Evolutionary conservation across 108 stramenopile species (phyloP), one percentile per base, ranked within the genome.

Genomic region (Pseudonitzschia multistriata): DNA sequence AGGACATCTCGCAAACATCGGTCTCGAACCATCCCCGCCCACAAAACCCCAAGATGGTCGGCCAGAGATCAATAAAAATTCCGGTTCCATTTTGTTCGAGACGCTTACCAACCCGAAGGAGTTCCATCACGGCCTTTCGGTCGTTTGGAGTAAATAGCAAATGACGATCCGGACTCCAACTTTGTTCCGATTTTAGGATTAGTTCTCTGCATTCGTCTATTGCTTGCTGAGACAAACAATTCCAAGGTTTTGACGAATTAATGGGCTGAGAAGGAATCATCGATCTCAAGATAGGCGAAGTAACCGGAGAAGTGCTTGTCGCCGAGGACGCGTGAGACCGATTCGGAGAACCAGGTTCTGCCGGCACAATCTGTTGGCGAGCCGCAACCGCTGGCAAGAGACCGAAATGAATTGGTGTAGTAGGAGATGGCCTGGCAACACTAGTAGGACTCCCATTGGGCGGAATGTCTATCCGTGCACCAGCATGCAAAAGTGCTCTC

Each of bases 21-120:
- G 52, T 50, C 40, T 92, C 91, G 70, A 94, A 94, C 93, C 93
- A 94, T 24, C 88, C 93, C 39, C 93, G 74, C 14, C 93, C 93
- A 77, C 89, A 91, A 72, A 91, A 94, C 21, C 80, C 72, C 50
- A 94, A 66, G 4, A 94, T 78, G 31, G 67, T 77, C 24, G 89
- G 93, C 89, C 89, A 94, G 1, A 94, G 40, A 50, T 94, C 93
- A 19, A 91, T 35, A 59, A 88, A 89, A 10, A 94, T 67, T 49
- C 85, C 88, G 49, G 70, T 70, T 14, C 85, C 90, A 39, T 77
- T 66, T 64, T 88, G 88, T 63, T 94, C 92, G 17, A 94, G 74
- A 42, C 88, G 66, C 66, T 91, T 94, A 3, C 93, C 93, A 21
- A 91, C 90, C 19, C 85, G 72, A 33, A 94, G 77, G 3, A 94